phyloP scores from a whole-genome alignment of 306 rosid genomes.

The Vigna mungo region DNA sequence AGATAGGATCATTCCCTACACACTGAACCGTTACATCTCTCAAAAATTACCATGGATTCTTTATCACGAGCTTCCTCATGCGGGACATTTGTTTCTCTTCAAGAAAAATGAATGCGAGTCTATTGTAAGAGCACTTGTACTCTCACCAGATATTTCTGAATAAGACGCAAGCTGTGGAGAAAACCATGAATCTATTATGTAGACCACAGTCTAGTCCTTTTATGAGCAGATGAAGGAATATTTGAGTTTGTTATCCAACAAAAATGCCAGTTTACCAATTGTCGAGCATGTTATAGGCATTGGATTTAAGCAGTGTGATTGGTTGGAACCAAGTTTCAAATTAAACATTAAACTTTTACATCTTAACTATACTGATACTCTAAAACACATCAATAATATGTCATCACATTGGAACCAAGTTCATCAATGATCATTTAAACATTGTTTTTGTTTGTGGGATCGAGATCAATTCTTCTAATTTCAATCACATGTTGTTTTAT shows the following conservation, averaged over 20 bases:
- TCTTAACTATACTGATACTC: too few species aligned
- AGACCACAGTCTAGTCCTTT: neutral
- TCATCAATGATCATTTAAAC: too few species aligned
- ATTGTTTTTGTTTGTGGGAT: too few species aligned
- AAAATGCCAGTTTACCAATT: conserved; percentile 3
- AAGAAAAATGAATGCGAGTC: conserved; percentile 54
- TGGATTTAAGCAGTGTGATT: conserved; percentile 10
- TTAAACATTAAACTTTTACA: too few species aligned
- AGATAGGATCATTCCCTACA: conserved; percentile 64
- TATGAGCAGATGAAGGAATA: neutral
- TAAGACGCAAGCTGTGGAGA: neutral
- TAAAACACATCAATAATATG: too few species aligned
- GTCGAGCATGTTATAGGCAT: neutral
- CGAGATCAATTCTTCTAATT: too few species aligned
- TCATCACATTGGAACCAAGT: neutral
- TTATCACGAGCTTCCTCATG: conserved; percentile 75
- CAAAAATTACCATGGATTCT: conserved; percentile 74
- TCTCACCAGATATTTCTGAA: conserved; percentile 35
- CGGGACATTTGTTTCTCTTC: conserved; percentile 62
- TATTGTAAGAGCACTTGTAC: conserved; percentile 61
- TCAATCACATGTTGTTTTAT: too few species aligned
- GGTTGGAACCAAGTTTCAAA: conserved; percentile 16
- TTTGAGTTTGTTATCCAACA: conserved; percentile 20
- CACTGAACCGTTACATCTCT: conserved; percentile 58
- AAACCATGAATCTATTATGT: neutral